Evolutionary conservation across 176 grass and related monocot species (phyloP).

Genomic region (Phragmites australis): DNA sequence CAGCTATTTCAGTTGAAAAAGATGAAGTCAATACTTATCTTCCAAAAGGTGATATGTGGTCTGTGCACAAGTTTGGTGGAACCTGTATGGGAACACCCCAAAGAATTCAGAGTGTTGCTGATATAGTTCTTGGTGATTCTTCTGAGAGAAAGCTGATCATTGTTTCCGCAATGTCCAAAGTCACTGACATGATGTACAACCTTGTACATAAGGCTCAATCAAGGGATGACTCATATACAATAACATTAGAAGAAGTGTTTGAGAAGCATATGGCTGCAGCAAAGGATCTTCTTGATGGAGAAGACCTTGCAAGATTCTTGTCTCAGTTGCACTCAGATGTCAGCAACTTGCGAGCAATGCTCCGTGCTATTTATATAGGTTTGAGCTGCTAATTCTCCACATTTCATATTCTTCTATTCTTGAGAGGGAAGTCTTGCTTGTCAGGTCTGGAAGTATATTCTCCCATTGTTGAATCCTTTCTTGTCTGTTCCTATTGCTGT

Average conservation of each 20-base stretch:
- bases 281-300: slow-evolving; percentile 88
- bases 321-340: slow-evolving; percentile 73
- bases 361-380: slow-evolving; percentile 97
- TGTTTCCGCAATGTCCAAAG: slow-evolving; percentile 98
- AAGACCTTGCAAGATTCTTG: slow-evolving; percentile 87
- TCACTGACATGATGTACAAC: slow-evolving; percentile 96
- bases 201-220: slow-evolving; percentile 86
- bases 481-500: slow-evolving; percentile 20
- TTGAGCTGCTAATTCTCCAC: slow-evolving; percentile 20
- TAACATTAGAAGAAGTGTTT: slow-evolving; percentile 73
- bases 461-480: slow-evolving; percentile 9
- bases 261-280: slow-evolving; percentile 88
- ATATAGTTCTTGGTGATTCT: slow-evolving; percentile 75
- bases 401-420: slow-evolving; percentile 27
- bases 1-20: slow-evolving; percentile 70
- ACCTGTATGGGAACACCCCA: slow-evolving; percentile 93
- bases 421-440: slow-evolving; percentile 1
- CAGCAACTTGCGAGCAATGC: slow-evolving; percentile 91
- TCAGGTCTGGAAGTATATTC: slow-evolving; percentile 17
- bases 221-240: slow-evolving; percentile 79
- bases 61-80: slow-evolving; percentile 96
- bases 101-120: slow-evolving; percentile 93
- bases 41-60: slow-evolving; percentile 93
- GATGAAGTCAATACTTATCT: slow-evolving; percentile 48
- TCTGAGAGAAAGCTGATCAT: slow-evolving; percentile 88